phyloP scores from a whole-genome alignment of 1,284 basidiomycete genomes.

The Malassezia pachydermatis region DNA sequence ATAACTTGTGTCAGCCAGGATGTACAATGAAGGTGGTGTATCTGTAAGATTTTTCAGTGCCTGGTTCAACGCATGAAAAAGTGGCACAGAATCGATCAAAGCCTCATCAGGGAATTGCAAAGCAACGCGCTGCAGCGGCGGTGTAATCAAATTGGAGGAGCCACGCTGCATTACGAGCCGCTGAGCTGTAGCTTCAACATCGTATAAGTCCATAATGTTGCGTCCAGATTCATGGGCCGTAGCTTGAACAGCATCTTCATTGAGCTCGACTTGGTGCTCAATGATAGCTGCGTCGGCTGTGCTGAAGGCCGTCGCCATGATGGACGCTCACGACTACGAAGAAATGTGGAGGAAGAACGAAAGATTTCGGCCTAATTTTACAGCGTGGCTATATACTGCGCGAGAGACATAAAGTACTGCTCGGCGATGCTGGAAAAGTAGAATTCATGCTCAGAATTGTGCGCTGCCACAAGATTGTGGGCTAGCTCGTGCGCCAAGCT shows the following conservation, averaged over 20 bases:
- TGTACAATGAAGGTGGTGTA: conserved; percentile 57
- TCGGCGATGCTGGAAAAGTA: conserved; percentile 86
- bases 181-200: conserved; percentile 25
- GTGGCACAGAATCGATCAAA: conserved; percentile 71
- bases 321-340: background rate
- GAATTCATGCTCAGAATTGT: conserved; percentile 64
- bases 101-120: conserved; percentile 95
- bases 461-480: conserved; percentile 68
- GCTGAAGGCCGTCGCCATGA: conserved; percentile 22
- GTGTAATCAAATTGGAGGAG: background rate
- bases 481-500: conserved; percentile 74
- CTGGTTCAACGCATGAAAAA: conserved; percentile 55
- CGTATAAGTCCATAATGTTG: conserved; percentile 32
- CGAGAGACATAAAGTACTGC: conserved; percentile 51
- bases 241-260: conserved; percentile 26
- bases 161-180: conserved; percentile 6
- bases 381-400: conserved; percentile 24
- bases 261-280: conserved; percentile 29
- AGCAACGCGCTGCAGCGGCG: conserved; percentile 50
- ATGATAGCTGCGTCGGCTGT: conserved; percentile 40
- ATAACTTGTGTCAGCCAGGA: conserved; percentile 92
- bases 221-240: conserved; percentile 29
- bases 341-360: background rate
- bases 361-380: background rate
- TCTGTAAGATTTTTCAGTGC: conserved; percentile 53